Evolutionary conservation across 1,284 basidiomycete genomes (phyloP), one percentile per base, ranked within the genome.

Genomic region (Irpex sp.): DNA sequence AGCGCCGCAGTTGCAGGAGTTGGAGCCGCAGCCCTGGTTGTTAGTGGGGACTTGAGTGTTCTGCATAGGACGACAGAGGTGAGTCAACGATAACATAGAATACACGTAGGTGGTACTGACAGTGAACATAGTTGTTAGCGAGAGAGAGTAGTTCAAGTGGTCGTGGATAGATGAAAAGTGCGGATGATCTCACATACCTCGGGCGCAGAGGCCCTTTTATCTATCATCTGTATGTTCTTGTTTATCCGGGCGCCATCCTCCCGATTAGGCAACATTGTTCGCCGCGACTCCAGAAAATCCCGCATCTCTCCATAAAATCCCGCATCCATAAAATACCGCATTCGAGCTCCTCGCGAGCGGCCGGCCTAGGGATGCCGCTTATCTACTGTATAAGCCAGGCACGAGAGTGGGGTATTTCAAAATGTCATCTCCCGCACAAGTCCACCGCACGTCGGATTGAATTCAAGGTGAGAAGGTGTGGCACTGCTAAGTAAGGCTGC

Each of bases 1-100:
- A 6, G 74, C 73, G 67, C 85, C 83, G 72, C 86, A 87, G 71
- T 66, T 77, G 79, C 86, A 88, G 61, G 67, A 68, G 68, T 49
- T 68, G 65, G 70, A 76, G 70, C 84, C 83, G 71, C 86, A 88
- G 71, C 68, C 72, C 64, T 69, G 71, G 54, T 81, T 79, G 69
- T 79, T 77, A 67, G 79, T 78, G 70, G 26, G 26, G 26, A 71
- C 69, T 61, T 77, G 72, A 69, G 72, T 75, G 69, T 70, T 77
- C 81, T 83, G 60, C 46, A 57, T 21, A 36, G 60, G 13, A 50
- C 9, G 9, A 3, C 39, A 43, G 39, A 11, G 11, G 39, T 43
- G 26, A 26, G 26, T 26, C 26, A 26, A 26, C 26, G 4, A 26
- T 26, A 3, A 26, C 26, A 26, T 26, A 26, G 26, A 4, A 26